A percentile compares a stretch with the other conserved stretches of the same genome.
Conservation (phyloP, 1,284 basidiomycete species). For the Heterobasidion occidentale region DNA sequence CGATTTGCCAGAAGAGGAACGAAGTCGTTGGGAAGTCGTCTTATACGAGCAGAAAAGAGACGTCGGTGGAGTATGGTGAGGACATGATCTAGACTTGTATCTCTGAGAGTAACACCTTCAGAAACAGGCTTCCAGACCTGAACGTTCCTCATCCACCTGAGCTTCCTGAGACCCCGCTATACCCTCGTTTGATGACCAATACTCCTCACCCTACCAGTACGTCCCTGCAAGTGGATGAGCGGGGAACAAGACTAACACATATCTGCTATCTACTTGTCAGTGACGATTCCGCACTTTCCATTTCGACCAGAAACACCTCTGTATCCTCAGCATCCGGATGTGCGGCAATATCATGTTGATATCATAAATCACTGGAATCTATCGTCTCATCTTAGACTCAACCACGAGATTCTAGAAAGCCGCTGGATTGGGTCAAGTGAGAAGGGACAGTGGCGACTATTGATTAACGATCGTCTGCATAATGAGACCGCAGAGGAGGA, state of each 20-base stretch:
- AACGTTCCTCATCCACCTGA: slow-evolving; percentile 31
- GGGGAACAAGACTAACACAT: not conserved
- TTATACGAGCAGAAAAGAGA: slow-evolving; percentile 43
- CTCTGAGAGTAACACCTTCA: not conserved
- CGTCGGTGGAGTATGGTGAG: slow-evolving; percentile 44
- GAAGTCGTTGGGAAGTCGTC: slow-evolving; percentile 35
- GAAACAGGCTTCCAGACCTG: slow-evolving; percentile 33
- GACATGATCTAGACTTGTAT: not conserved
- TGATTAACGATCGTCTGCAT: slow-evolving; percentile 9
- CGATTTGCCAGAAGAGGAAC: slow-evolving; percentile 33
- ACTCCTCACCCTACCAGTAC: slow-evolving; percentile 37
- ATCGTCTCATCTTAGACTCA: slow-evolving; percentile 30
- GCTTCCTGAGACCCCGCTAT: slow-evolving; percentile 46
- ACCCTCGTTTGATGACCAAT: slow-evolving; percentile 46
- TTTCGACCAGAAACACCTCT: slow-evolving; percentile 41
- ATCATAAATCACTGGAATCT: slow-evolving; percentile 33
- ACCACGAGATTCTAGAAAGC: slow-evolving; percentile 31
- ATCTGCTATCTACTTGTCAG: slow-evolving; percentile 11
- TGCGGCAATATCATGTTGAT: slow-evolving; percentile 38
- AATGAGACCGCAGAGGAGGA: slow-evolving; percentile 8
- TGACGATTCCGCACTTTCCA: slow-evolving; percentile 46
- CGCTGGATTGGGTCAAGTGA: slow-evolving; percentile 33
- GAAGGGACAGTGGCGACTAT: slow-evolving; percentile 6
- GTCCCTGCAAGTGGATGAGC: not conserved
- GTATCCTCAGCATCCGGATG: slow-evolving; percentile 38